These are phyloP conservation scores for Catenaria anguillulae DNA, from an alignment of 371 early-diverging fungal genomes.

Conservation along the genomic window DNA sequence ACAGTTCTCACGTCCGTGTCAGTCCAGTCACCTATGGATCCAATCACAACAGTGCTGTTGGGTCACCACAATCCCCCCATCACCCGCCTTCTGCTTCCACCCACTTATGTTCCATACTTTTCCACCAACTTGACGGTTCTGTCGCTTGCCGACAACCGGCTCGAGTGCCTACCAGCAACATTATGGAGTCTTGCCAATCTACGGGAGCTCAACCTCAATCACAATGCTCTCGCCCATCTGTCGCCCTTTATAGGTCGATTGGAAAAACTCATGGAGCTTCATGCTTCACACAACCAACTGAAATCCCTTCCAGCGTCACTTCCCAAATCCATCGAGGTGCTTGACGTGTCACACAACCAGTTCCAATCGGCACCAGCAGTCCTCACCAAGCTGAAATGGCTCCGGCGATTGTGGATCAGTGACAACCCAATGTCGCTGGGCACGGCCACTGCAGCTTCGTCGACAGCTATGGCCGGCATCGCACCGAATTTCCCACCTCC, in stretches of 20 bases:
- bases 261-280: not conserved
- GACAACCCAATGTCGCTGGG: not conserved
- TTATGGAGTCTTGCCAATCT: not conserved
- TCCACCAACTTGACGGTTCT: not conserved
- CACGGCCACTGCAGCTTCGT: too few species aligned
- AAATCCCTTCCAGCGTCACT: not conserved
- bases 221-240: not conserved
- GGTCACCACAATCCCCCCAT: not conserved
- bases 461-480: not conserved
- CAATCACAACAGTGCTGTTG: not conserved
- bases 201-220: not conserved
- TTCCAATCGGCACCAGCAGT: not conserved
- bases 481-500: not conserved
- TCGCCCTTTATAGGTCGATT: not conserved
- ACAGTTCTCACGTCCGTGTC: too few species aligned
- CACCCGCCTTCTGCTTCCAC: not conserved
- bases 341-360: conserved; percentile 3
- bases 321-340: not conserved
- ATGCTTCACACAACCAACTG: conserved; percentile 4
- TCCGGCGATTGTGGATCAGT: not conserved
- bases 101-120: not conserved
- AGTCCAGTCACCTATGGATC: too few species aligned
- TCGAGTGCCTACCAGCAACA: not conserved
- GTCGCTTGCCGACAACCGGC: not conserved
- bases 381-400: not conserved